These are phyloP conservation scores for Trichoderma gamsii DNA, from an alignment of 495 filamentous ascomycete genomes.

Conservation along the genomic window DNA sequence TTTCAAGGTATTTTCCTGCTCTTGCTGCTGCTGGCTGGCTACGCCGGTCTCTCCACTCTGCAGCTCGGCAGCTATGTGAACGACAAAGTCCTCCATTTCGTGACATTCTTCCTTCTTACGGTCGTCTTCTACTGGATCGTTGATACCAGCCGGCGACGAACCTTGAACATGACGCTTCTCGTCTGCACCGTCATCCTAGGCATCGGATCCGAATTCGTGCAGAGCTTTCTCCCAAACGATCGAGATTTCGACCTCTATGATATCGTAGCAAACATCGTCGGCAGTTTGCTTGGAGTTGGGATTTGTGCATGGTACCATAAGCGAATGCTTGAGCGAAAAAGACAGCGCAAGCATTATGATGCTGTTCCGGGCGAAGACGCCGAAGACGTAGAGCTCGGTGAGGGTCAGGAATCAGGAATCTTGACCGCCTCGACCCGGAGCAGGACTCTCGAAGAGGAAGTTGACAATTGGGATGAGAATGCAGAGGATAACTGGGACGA, in stretches of 20 bases:
- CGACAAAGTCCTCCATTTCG: conserved; percentile 85
- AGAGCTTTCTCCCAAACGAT: conserved; percentile 72
- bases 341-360: conserved; percentile 64
- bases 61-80: conserved; percentile 52
- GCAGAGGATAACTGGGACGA: conserved; percentile 68
- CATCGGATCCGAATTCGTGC: conserved; percentile 79
- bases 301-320: conserved; percentile 87
- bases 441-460: conserved; percentile 58
- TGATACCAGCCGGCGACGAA: conserved; percentile 80
- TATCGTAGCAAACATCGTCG: conserved; percentile 80
- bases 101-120: conserved; percentile 87
- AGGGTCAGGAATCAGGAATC: conserved; percentile 47
- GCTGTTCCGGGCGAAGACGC: conserved; percentile 49
- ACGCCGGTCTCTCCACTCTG: conserved; percentile 64
- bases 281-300: conserved; percentile 62
- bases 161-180: conserved; percentile 75
- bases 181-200: conserved; percentile 68
- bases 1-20: conserved; percentile 65
- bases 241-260: conserved; percentile 80
- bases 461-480: conserved; percentile 83
- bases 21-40: conserved; percentile 68
- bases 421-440: conserved; percentile 24
- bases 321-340: conserved; percentile 86
- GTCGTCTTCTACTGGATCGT: conserved; percentile 93
- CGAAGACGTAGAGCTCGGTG: conserved; percentile 49